Percentiles rank a stretch among this genome's conserved stretches.
These are phyloP conservation scores for Phylloporus gajari DNA, from an alignment of 1,284 basidiomycete genomes.

Conservation along the genomic window DNA sequence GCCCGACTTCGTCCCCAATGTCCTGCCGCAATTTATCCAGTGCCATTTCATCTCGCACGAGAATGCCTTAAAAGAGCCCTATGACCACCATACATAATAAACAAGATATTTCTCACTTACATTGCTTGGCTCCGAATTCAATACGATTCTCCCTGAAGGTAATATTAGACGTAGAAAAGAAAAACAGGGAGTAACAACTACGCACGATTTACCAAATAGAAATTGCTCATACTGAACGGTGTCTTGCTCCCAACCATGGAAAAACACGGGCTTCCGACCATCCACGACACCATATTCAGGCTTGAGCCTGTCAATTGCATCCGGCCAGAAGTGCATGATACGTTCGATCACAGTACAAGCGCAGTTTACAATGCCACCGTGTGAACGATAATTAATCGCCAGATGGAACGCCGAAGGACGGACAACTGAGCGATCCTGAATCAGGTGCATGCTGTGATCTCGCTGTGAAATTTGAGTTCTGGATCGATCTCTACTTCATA, in stretches of 20 bases:
- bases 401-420: constrained; percentile 68
- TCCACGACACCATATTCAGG: constrained; percentile 68
- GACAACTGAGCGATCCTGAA: constrained; percentile 26
- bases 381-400: constrained; percentile 74
- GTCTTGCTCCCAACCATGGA: constrained; percentile 63
- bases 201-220: constrained; percentile 61
- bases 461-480: constrained; percentile 21
- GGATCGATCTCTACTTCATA: background rate
- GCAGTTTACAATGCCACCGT: constrained; percentile 75
- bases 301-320: constrained; percentile 70
- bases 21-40: constrained; percentile 59
- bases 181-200: background rate
- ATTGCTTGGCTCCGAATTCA: constrained; percentile 77
- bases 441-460: constrained; percentile 27
- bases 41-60: constrained; percentile 71
- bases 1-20: constrained; percentile 65
- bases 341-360: constrained; percentile 73
- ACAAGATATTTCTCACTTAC: constrained; percentile 45
- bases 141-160: constrained; percentile 57
- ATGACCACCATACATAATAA: background rate
- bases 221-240: constrained; percentile 67
- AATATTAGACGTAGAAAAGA: background rate
- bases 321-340: constrained; percentile 70
- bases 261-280: constrained; percentile 71
- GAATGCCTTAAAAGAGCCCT: constrained; percentile 58